These are phyloP conservation scores for Leccinum fibrillosum DNA, from an alignment of 768 basidiomycete species.

Conservation along the genomic window DNA sequence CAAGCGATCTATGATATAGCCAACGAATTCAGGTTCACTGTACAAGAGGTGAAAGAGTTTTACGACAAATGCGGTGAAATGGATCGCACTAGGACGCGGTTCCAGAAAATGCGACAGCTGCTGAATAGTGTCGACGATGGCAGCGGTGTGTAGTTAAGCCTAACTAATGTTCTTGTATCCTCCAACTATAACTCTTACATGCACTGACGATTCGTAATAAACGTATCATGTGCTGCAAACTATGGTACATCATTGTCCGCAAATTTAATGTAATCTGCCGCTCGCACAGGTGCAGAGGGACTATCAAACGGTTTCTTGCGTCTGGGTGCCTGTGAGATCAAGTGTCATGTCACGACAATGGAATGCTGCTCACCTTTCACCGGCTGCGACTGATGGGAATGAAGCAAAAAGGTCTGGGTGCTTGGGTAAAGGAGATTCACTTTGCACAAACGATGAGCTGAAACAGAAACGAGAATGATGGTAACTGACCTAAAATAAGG, in stretches of 20 bases:
- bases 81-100: slow-evolving; percentile 59
- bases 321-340: slow-evolving; percentile 37
- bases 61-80: slow-evolving; percentile 74
- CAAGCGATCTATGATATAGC: slow-evolving; percentile 66
- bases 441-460: slow-evolving; percentile 27
- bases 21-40: slow-evolving; percentile 63
- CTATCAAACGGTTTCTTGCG: slow-evolving; percentile 75
- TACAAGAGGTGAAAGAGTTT: slow-evolving; percentile 75
- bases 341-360: neutral
- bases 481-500: slow-evolving; percentile 77
- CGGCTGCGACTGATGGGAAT: slow-evolving; percentile 94
- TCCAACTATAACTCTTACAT: neutral
- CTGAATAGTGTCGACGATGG: slow-evolving; percentile 28
- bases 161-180: neutral
- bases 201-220: slow-evolving; percentile 1
- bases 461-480: neutral
- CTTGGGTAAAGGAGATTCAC: slow-evolving; percentile 93
- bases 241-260: slow-evolving; percentile 56
- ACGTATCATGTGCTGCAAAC: neutral
- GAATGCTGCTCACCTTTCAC: slow-evolving; percentile 69
- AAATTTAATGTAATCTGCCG: slow-evolving; percentile 62
- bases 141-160: slow-evolving; percentile 4
- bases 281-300: slow-evolving; percentile 75
- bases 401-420: slow-evolving; percentile 94
- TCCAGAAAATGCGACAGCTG: slow-evolving; percentile 62